Base-by-base conservation (phyloP, 164 flowering plant genomes). In the Platanus orientalis region DNA sequence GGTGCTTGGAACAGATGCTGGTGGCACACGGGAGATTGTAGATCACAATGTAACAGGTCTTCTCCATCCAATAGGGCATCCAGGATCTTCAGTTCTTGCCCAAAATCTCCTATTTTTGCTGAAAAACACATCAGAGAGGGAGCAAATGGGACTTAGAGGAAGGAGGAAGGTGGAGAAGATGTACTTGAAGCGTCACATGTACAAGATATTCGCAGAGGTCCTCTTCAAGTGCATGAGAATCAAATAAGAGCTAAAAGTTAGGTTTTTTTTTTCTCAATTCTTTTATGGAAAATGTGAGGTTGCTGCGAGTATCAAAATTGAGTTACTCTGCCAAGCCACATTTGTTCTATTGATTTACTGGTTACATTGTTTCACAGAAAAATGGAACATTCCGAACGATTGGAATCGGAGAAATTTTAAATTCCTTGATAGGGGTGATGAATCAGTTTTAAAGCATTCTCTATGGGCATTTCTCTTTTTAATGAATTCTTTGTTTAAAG, bases 1-100 rank as follows among this genome's bases (percentile, higher is more conserved):
- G 99, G 86, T 95, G 30, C 86, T 95, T 16, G 99, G 98, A 72
- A 95, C 99, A 10, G 95, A 92, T 75, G 89, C 95, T 23, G 99
- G 98, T 54, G 99, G 99, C 60, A 90, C 99, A 50, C 70, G 56
- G 63, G 98, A 90, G 84, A 88, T 90, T 44, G 89, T 90, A 6
- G 86, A 92, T 61, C 87, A 90, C 73, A 89, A 95, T 58, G 78
- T 84, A 19, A 92, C 97, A 2, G 96, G 98, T 42, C 88, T 87
- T 66, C 88, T 92, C 52, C 98, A 95, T 68, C 92, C 97, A 49
- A 20, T 80, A 7, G 99, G 99, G 7, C 90, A 72, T 54, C 79
- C 79, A 12, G 99, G 98, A 20, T 69, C 73, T 63, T 64, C 54
- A 58, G 71, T 75, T 39, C 92, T 95, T 25, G 81, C 98, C 1